Base-by-base conservation (phyloP, 345 rosid genomes). In the Jatropha curcas region DNA sequence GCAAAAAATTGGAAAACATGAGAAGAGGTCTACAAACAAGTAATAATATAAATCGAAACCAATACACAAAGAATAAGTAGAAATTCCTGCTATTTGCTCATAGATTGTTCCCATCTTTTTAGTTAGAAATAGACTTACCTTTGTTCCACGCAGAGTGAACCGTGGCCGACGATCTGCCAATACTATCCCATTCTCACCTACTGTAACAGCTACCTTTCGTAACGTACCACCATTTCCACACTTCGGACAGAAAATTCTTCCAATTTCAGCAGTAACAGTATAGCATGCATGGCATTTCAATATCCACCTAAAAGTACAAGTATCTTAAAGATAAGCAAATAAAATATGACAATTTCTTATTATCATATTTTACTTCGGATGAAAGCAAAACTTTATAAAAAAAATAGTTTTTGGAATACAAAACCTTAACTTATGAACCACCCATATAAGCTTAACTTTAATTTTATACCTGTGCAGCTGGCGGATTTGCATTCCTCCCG, bases 171-270 rank as follows among this genome's bases (percentile, higher is more conserved):
- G 90, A 11, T 89, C 88, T 45, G 90, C 86, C 78, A 92, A 56
- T 33, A 84, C 74, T 35, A 86, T 78, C 51, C 98, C 97, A 82
- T 92, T 91, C 80, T 88, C 94, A 65, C 88, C 88, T 70, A 92
- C 90, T 9, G 94, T 92, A 33, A 91, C 91, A 5, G 93, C 96
- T 51, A 91, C 98, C 74, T 84, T 95, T 2, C 91, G 86, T 75
- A 92, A 74, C 53, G 99, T 95, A 64, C 98, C 98, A 39, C 98
- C 98, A 76, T 92, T 95, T 66, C 99, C 99, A 70, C 98, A 92
- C 74, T 91, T 92, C 0, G 97, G 98, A 76, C 99, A 92, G 79
- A 93, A 95, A 25, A 86, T 83, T 78, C 89, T 91, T 46, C 90
- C 94, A 51, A 88, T 83, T 82, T 91, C 97, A 76, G 88, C 86